Evolutionary conservation across 2,329 filamentous ascomycete species (phyloP), one percentile per base, ranked within the genome.

Genomic region (Talaromyces sp.): DNA sequence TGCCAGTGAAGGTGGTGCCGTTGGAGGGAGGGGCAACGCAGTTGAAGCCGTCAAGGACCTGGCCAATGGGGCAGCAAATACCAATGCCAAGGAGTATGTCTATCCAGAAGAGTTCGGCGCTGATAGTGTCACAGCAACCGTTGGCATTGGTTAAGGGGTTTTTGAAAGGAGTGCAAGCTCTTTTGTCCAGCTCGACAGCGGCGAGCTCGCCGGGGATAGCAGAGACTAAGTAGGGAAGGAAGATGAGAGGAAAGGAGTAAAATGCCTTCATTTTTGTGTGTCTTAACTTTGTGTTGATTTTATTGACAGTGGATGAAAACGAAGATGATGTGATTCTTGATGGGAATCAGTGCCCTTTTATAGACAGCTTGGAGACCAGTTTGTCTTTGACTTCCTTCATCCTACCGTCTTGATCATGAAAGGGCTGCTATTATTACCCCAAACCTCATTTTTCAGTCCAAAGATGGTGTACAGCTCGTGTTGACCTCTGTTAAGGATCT

Each of bases 31-130:
- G 61, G n/a, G 61, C 49, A 11, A 64, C 61, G 29, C 53, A 64
- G 29, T 49, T 64, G 49, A 58, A 64, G 38, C 61, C 61, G 6
- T 64, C 61, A 13, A 64, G 61, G 6, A 58, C 53, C 36, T 58
- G 40, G 38, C 61, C 61, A 10, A 58, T 13, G 13, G 53, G 61
- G 15, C 51, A 64, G 34, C 61, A 64, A n/a, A 64, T 38, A 17
- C 61, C 61, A 64, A 58, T 25, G 1, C 40, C 61, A 5, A 64
- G 61, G 29, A 64, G 49, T 19, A 64, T 58, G 22, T 64, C 13
- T 2, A 64, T 13, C 61, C 61, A 64, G 61, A 64, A 64, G 27
- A 64, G 61, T 27, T 64, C 19, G n/a, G 61, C 53, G 36, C 51
- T 47, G 7, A 64, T 40, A 27, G 31, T 45, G 27, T 64, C 61